Percentiles rank a stretch among this genome's conserved stretches.
phyloP scores from a whole-genome alignment of 345 rosid genomes.

The Conringia planisiliqua region DNA sequence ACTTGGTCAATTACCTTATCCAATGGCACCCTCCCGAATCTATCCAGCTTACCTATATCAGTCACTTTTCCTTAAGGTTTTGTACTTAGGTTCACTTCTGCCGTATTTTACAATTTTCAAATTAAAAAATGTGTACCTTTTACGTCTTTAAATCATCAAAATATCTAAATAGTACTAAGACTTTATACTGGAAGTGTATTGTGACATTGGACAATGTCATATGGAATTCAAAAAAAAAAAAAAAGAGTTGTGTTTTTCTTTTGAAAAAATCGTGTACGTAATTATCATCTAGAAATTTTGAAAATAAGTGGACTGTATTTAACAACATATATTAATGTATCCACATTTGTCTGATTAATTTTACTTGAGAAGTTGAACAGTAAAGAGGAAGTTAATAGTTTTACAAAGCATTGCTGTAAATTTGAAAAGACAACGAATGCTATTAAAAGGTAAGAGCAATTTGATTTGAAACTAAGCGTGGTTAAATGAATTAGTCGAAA shows the following conservation, averaged over 20 bases:
- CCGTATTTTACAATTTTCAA: background rate
- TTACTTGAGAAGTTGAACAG: background rate
- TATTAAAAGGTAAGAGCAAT: background rate
- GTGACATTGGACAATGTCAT: background rate
- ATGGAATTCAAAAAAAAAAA: background rate
- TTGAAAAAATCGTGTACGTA: background rate
- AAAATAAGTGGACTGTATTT: background rate
- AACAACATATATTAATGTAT: background rate
- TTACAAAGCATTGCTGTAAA: background rate
- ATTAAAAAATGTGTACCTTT: background rate
- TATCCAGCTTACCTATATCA: conserved; percentile 7
- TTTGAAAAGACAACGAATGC: background rate
- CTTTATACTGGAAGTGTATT: background rate
- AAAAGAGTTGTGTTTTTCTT: background rate
- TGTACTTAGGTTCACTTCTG: background rate
- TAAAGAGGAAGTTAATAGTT: background rate
- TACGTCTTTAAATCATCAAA: background rate
- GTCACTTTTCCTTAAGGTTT: background rate
- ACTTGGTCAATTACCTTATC: conserved; percentile 54
- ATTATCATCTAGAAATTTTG: background rate
- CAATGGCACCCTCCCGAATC: conserved; percentile 13
- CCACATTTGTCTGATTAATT: background rate
- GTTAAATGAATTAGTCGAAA: background rate
- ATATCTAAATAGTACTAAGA: background rate
- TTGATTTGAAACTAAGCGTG: background rate